Evolutionary conservation across 1,284 basidiomycete species (phyloP).

Genomic region (Cryptococcus sp.): DNA sequence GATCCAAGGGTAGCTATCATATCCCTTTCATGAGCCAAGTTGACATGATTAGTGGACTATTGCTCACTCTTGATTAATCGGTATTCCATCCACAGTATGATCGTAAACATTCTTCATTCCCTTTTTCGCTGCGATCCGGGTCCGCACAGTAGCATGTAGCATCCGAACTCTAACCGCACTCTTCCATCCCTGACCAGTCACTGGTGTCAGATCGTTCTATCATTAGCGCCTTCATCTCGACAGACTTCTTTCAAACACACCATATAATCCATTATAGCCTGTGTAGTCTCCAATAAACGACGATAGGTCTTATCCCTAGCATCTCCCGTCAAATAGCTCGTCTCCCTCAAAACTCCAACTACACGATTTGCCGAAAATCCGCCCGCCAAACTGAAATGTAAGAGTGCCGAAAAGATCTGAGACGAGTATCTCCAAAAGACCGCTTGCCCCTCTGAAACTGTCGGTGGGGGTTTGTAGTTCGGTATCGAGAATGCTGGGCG

Average conservation of each 20-base stretch:
- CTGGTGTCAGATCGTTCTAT: conserved; percentile 23
- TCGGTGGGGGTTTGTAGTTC: conserved; percentile 8
- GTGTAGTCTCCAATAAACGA: conserved; percentile 25
- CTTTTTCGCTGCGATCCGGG: conserved; percentile 7
- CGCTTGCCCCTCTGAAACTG: conserved; percentile 17
- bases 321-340: conserved; percentile 22
- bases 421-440: conserved; percentile 25
- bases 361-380: conserved; percentile 22
- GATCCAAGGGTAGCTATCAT: conserved; percentile 21
- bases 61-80: conserved; percentile 27
- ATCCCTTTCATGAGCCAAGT: conserved; percentile 12
- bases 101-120: conserved; percentile 17
- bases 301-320: conserved; percentile 18
- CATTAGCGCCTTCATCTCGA: background rate
- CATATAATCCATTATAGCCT: conserved; percentile 27
- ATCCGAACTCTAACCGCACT: conserved; percentile 19
- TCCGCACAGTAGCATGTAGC: conserved; percentile 20
- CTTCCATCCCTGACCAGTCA: conserved; percentile 23
- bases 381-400: conserved; percentile 22
- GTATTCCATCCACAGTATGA: conserved; percentile 15
- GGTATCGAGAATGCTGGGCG: background rate
- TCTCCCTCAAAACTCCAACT: conserved; percentile 21
- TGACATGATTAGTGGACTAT: background rate
- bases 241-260: no score
- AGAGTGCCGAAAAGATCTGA: conserved; percentile 20